Conservation (phyloP, 192 early-diverging fungal genomes). For the Podila epigama region DNA sequence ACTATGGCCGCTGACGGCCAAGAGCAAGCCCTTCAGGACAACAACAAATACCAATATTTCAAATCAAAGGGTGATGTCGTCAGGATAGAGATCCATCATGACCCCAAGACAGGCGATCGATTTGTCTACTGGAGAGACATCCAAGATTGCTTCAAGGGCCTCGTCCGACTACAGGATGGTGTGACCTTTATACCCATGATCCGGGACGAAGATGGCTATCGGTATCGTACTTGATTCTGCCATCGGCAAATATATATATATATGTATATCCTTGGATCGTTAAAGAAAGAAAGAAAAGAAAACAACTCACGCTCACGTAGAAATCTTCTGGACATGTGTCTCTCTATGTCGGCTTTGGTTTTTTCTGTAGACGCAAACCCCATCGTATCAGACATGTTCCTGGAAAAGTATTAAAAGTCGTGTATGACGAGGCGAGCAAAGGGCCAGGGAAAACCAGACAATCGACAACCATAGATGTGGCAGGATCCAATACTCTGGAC, state of each 20-base stretch:
- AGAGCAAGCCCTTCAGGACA: not conserved
- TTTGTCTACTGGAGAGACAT: not conserved
- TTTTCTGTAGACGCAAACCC: slow-evolving; percentile 1
- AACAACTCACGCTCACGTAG: too few species aligned
- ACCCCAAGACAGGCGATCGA: not conserved
- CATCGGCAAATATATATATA: too few species aligned
- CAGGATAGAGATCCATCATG: not conserved
- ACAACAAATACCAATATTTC: not conserved
- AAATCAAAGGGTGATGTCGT: not conserved
- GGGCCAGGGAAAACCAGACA: not conserved
- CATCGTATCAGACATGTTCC: not conserved
- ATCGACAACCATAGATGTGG: not conserved
- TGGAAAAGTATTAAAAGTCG: not conserved
- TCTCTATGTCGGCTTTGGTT: too few species aligned
- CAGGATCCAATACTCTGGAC: not conserved
- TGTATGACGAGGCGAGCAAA: not conserved
- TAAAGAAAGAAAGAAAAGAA: too few species aligned
- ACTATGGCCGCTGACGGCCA: not conserved
- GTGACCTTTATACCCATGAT: not conserved
- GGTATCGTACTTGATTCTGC: too few species aligned
- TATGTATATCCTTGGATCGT: too few species aligned
- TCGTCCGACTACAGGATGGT: not conserved
- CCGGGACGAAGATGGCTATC: not conserved
- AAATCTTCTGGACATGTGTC: too few species aligned
- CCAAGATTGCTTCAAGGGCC: not conserved